Evolutionary conservation across 2,329 filamentous ascomycete species (phyloP), one percentile per base, ranked within the genome.

Genomic region (Aphanoascus verrucosus): DNA sequence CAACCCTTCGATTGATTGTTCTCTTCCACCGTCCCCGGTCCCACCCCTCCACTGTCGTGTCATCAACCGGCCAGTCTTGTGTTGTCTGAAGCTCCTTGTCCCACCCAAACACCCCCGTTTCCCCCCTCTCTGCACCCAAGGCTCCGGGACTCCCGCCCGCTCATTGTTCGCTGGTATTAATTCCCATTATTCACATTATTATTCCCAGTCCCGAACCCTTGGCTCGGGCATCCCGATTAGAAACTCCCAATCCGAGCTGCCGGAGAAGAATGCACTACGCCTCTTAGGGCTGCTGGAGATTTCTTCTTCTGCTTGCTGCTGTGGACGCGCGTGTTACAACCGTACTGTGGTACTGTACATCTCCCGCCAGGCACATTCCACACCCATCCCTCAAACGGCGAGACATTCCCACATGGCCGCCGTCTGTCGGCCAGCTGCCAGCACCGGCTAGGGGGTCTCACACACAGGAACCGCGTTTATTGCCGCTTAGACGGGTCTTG

Each of bases 341-440:
- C n/a, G n/a, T n/a, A n/a, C n/a, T n/a, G 38, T 17, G 38, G n/a
- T n/a, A n/a, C n/a, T 8, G 19, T 19, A n/a, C 38, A 41, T 17
- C 17, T 12, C 15, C 35, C 9, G n/a, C 19, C 12, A 14, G 17
- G 9, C 28, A 23, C 19, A 37, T n/a, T n/a, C n/a, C n/a, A n/a
- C n/a, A n/a, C n/a, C n/a, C n/a, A n/a, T n/a, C n/a, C n/a, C 23
- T 28, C 23, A 28, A 28, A 28, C 23, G 23, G 23, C 23, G 23
- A 28, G 23, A 28, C 23, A 28, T 28, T 38, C 14, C 48, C 48
- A 43, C 48, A 50, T 42, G 48, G 37, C 38, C 38, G 38, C 41
- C 23, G 41, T 19, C 41, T 44, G 41, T 19, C 41, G 19, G 41
- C 23, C 12, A 28, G 23, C 23, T 28, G 23, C 23, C 23, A 28